These are phyloP conservation scores for Xylaria venustula DNA, from an alignment of 495 filamentous ascomycete species.

Conservation along the genomic window DNA sequence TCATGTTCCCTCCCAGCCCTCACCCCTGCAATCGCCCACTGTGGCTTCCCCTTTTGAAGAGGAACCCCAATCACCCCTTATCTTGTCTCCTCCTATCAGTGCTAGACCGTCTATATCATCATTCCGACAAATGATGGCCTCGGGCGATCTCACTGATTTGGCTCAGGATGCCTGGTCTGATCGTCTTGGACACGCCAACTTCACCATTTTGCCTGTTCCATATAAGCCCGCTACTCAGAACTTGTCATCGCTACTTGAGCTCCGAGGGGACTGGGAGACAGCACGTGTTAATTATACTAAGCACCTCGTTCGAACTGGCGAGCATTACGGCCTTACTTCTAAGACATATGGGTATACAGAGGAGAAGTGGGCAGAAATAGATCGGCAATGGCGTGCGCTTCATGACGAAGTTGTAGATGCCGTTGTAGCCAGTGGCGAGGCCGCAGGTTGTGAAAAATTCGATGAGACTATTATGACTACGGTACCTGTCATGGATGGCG, in stretches of 20 bases:
- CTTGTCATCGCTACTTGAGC: slow-evolving; percentile 58
- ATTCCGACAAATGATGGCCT: slow-evolving; percentile 50
- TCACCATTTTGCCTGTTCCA: slow-evolving; percentile 79
- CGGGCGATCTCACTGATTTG: slow-evolving; percentile 48
- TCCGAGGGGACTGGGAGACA: slow-evolving; percentile 76
- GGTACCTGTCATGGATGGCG: slow-evolving; percentile 55
- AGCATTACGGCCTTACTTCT: slow-evolving; percentile 82
- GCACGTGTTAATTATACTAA: slow-evolving; percentile 79
- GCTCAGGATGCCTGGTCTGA: slow-evolving; percentile 74
- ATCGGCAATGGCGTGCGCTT: slow-evolving; percentile 65
- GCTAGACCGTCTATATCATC: slow-evolving; percentile 76
- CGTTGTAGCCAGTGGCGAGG: slow-evolving; percentile 39
- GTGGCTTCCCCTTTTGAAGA: slow-evolving; percentile 34
- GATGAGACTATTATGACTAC: slow-evolving; percentile 43
- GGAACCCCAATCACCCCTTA: slow-evolving; percentile 26
- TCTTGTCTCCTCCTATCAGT: slow-evolving; percentile 76
- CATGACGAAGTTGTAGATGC: slow-evolving; percentile 57
- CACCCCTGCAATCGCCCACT: slow-evolving; percentile 83
- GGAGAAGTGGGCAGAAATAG: slow-evolving; percentile 79
- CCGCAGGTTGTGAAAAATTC: slow-evolving; percentile 26
- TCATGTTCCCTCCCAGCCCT: slow-evolving; percentile 53
- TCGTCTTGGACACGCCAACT: slow-evolving; percentile 87
- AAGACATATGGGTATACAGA: slow-evolving; percentile 80
- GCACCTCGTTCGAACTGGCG: slow-evolving; percentile 78
- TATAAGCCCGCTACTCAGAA: slow-evolving; percentile 63